Evolutionary conservation across 805 yeast species (phyloP).

Genomic region (Candida taoyuanica): DNA sequence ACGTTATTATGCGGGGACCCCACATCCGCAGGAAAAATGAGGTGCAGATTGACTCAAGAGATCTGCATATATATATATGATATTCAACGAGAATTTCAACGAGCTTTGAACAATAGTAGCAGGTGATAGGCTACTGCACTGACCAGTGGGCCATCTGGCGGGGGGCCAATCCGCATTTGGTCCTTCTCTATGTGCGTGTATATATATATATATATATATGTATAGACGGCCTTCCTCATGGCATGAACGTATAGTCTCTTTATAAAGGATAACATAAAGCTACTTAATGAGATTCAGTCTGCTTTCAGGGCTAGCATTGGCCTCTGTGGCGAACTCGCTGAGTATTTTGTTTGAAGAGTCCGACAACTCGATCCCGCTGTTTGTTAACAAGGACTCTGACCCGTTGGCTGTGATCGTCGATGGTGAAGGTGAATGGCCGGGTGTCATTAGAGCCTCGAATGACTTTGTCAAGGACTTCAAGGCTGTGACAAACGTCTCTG

Average conservation of each 20-base stretch:
- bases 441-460: conserved; percentile 10
- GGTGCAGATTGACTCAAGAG: no score
- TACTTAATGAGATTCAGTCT: no score
- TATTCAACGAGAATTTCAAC: conserved; percentile 3
- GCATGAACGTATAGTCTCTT: no score
- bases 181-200: no score
- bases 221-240: no score
- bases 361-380: conserved; percentile 2
- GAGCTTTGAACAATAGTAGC: no score
- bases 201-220: no score
- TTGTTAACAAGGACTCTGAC: conserved; percentile 1
- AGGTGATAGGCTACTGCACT: no score
- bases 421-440: conserved; percentile 10
- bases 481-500: conserved; percentile 4
- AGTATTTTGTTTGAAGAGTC: conserved; percentile 3
- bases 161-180: no score
- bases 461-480: conserved; percentile 9
- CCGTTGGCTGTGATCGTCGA: conserved; percentile 2
- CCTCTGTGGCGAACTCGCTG: not conserved
- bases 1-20: not conserved
- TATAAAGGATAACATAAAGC: no score
- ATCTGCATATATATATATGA: no score
- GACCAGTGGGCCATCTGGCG: no score
- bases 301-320: not conserved
- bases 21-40: not conserved